Base-by-base conservation (phyloP, 2,329 filamentous ascomycete species). In the Ophiostoma perfectum region DNA sequence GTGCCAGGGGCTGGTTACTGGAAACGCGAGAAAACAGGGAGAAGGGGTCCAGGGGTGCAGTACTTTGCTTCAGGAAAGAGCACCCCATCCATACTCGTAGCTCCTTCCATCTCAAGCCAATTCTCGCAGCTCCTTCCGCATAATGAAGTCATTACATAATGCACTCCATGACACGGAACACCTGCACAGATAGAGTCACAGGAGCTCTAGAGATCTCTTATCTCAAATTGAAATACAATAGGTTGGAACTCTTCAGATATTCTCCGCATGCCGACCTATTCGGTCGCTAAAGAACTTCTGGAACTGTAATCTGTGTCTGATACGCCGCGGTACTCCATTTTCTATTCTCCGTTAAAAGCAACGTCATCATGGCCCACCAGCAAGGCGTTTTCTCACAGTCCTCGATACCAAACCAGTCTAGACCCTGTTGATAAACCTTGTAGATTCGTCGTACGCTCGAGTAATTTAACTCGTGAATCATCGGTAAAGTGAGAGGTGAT, bases 291-390 rank as follows among this genome's bases (percentile, higher is more conserved):
- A 27, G 27, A 27, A 36, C 52, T 12, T 58, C 4, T 58, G 52
- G 18, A 36, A 1, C n/a, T 18, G 47, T 16, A 14, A 11, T 60
- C 8, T 3, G 12, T n/a, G n/a, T 18, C 16, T 27, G 38, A 42
- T 44, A 63, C 60, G 16, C 60, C 36, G 38, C n/a, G n/a, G n/a
- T 63, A 38, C 55, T 60, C 55, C 55, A 38, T 52, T 18, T 36
- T 16, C 60, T n/a, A 18, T 63, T 63, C 12, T 42, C 58, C 58
- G 58, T 63, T 41, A n/a, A 63, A 39, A 63, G 60, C 60, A 63
- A 63, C 60, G 60, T 63, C 60, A 63, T 63, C 60, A 63, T 39
- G 38, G 60, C 38, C 60, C 60, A 63, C 60, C 38, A 39, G 60
- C 60, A 63, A 63, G 60, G 60, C 60, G 60, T 63, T 42, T 63